Base-by-base conservation (phyloP, 2,329 filamentous ascomycete species). In the Colletotrichum abscissum region DNA sequence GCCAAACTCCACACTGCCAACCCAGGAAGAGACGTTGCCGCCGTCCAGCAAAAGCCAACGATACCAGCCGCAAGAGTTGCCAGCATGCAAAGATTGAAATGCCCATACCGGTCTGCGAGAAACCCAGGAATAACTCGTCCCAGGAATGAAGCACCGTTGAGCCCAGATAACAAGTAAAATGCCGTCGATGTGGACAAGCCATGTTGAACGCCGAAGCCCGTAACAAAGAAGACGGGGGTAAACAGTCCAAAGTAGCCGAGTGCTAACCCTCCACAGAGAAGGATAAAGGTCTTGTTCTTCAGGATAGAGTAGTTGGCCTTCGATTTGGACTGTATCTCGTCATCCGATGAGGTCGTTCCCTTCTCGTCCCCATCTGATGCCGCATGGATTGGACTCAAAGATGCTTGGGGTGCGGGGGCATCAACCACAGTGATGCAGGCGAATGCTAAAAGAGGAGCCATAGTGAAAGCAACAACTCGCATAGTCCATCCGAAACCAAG, bases 151-250 rank as follows among this genome's bases (percentile, higher is more conserved):
- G 88, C 88, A 1, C 86, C 87, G 77, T 92, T 92, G 77, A 92
- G 84, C 73, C 92, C 88, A 19, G 90, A 85, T 5, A 92, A 82
- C 49, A 92, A 84, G 78, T 92, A 92, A 78, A 92, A 92, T 1
- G 88, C 88, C 1, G 92, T 80, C 12, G 86, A 81, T 16, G 83
- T 81, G 5, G 88, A 85, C 64, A 90, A 85, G 7, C 82, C 80
- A 0, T 82, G 81, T 0, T 84, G 78, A 11, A 88, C 82, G 9
- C 88, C 89, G 78, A 88, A 92, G 8, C 87, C 82, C 69, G 89
- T 87, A 49, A 89, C 82, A 79, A 87, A 90, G 78, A 89, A 88
- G 62, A 89, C 82, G 30, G 88, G 86, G 58, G 86, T 87, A 75
- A 90, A 87, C 75, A 87, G 84, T 63, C 76, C 78, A 14, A 82